phyloP scores from a whole-genome alignment of 169 alveolate species.

The Plasmodium cynomolgi region DNA sequence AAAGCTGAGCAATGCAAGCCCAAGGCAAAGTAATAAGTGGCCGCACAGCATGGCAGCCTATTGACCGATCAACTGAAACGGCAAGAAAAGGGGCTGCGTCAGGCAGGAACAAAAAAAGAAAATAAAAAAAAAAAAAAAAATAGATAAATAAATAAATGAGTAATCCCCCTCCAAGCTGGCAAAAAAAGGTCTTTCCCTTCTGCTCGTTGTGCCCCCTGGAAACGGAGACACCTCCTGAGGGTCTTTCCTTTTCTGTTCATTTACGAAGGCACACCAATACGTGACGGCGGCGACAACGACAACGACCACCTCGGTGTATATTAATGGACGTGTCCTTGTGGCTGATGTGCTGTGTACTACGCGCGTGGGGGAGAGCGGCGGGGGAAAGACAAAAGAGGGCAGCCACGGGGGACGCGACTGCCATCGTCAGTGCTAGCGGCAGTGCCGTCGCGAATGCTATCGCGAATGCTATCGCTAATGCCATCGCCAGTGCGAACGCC shows the following conservation, averaged over 20 bases:
- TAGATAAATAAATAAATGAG: not conserved
- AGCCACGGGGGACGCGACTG: not conserved
- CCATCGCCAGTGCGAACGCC: too few species aligned
- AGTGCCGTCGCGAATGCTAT: too few species aligned
- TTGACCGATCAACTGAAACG: not conserved
- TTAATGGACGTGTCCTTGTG: not conserved
- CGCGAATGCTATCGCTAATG: not conserved
- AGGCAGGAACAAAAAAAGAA: not conserved
- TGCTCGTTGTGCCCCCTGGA: not conserved
- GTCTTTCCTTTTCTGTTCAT: not conserved
- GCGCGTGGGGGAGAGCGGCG: not conserved
- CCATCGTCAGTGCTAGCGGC: not conserved
- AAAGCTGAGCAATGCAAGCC: not conserved
- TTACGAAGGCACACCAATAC: not conserved
- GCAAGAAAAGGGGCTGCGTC: not conserved
- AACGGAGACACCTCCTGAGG: not conserved
- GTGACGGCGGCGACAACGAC: too few species aligned
- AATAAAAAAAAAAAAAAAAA: too few species aligned
- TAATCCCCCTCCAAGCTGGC: not conserved
- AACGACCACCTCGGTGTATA: not conserved
- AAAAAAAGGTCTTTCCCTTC: not conserved
- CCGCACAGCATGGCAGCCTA: not conserved
- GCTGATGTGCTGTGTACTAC: not conserved
- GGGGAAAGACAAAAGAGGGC: not conserved
- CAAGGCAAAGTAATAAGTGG: not conserved